These are phyloP conservation scores for Rhodotorula sp. DNA, from an alignment of 1,284 basidiomycete genomes.

Conservation along the genomic window DNA sequence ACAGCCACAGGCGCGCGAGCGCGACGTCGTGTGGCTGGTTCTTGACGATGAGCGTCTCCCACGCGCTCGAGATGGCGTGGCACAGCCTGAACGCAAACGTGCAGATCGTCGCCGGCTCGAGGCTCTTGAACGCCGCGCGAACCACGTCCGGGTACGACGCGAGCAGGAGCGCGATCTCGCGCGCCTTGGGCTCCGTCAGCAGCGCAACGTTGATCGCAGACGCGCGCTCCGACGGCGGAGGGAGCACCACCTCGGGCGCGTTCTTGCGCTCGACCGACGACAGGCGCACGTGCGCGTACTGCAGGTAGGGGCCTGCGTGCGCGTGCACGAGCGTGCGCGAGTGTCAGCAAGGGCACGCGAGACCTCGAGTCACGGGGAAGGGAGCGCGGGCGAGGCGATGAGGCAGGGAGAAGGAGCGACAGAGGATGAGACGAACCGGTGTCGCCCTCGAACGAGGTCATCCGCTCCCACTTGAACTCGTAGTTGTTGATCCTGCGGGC, in stretches of 20 bases:
- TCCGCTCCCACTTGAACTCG: slow-evolving; percentile 89
- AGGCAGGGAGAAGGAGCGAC: not conserved
- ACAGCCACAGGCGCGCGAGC: slow-evolving; percentile 86
- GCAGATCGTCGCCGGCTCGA: slow-evolving; percentile 86
- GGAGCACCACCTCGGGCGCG: slow-evolving; percentile 71
- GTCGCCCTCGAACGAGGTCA: slow-evolving; percentile 96
- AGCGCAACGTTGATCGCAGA: slow-evolving; percentile 68
- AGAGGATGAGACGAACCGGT: slow-evolving; percentile 63
- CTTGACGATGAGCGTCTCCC: slow-evolving; percentile 83
- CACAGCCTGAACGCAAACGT: slow-evolving; percentile 56
- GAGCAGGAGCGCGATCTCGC: slow-evolving; percentile 83
- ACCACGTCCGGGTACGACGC: slow-evolving; percentile 90
- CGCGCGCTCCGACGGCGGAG: slow-evolving; percentile 64
- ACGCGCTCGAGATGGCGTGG: slow-evolving; percentile 82
- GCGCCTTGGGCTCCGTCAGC: slow-evolving; percentile 72
- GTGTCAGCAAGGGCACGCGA: not conserved
- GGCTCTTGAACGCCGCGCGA: slow-evolving; percentile 75
- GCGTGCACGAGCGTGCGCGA: not conserved
- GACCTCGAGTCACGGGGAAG: too few species aligned
- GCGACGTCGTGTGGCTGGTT: slow-evolving; percentile 72
- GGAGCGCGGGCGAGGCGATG: too few species aligned
- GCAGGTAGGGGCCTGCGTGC: slow-evolving; percentile 68
- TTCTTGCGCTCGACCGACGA: slow-evolving; percentile 92
- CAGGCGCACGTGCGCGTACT: slow-evolving; percentile 95
- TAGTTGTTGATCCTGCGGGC: slow-evolving; percentile 86